Evolutionary conservation across 768 basidiomycete species (phyloP).

Genomic region (Auriscalpium microsporum): DNA sequence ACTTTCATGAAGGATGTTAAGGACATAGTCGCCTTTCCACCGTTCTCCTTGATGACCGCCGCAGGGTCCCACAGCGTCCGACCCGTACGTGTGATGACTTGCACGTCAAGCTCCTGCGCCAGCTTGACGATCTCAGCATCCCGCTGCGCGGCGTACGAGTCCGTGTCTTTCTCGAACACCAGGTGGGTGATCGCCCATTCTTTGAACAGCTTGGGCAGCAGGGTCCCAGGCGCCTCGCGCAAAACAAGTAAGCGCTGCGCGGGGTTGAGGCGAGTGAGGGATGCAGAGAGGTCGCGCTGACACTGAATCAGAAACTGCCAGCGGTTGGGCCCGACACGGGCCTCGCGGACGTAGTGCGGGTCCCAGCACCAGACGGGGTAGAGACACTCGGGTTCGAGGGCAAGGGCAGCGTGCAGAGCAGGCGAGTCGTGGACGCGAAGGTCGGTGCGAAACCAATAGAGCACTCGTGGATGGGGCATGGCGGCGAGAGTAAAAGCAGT

Average conservation of each 20-base stretch:
- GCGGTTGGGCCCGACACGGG: slow-evolving; percentile 2
- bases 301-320: slow-evolving; percentile 4
- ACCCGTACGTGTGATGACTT: slow-evolving; percentile 1
- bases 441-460: slow-evolving; percentile 16
- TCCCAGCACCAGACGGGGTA: slow-evolving; percentile 3
- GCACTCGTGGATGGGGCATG: neutral
- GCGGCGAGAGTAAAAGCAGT: neutral
- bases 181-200: slow-evolving; percentile 13
- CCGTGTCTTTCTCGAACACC: slow-evolving; percentile 15
- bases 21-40: slow-evolving; percentile 1
- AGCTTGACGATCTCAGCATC: slow-evolving; percentile 10
- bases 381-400: neutral
- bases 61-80: slow-evolving; percentile 2
- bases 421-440: slow-evolving; percentile 12
- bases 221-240: slow-evolving; percentile 16
- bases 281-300: slow-evolving; percentile 9
- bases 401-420: slow-evolving; percentile 5
- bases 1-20: neutral
- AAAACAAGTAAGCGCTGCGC: slow-evolving; percentile 15
- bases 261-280: slow-evolving; percentile 10
- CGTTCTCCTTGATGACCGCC: slow-evolving; percentile 5
- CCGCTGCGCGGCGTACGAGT: slow-evolving; percentile 8
- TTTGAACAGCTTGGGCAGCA: slow-evolving; percentile 3
- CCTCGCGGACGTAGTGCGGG: neutral
- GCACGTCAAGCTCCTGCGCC: slow-evolving; percentile 14